Evolutionary conservation across 495 filamentous ascomycete genomes (phyloP).

Genomic region (Hyaloscypha bicolor): DNA sequence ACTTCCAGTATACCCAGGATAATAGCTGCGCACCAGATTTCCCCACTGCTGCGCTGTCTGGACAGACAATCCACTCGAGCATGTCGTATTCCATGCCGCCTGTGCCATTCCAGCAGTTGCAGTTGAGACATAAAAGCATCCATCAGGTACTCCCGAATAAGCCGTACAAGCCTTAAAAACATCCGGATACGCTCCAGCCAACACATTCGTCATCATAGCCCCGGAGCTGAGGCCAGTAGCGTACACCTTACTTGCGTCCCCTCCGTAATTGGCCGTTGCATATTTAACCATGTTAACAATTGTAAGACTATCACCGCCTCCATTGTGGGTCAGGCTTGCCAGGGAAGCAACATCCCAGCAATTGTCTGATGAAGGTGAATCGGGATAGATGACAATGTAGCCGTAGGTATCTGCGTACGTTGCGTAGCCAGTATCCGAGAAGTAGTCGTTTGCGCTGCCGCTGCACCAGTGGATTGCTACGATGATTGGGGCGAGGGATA

Average conservation of each 20-base stretch:
- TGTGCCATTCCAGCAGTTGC: conserved; percentile 46
- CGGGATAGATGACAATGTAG: conserved; percentile 60
- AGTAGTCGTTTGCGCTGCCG: conserved; percentile 55
- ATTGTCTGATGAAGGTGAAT: conserved; percentile 43
- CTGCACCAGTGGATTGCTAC: conserved; percentile 60
- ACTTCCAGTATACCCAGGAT: conserved; percentile 49
- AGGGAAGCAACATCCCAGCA: conserved; percentile 66
- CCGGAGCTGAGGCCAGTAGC: conserved; percentile 51
- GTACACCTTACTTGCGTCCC: conserved; percentile 46
- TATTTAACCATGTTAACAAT: conserved; percentile 62
- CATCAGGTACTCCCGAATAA: conserved; percentile 62
- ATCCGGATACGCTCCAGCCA: conserved; percentile 43
- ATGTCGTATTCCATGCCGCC: conserved; percentile 48
- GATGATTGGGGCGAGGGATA: conserved; percentile 52
- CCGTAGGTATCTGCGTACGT: conserved; percentile 53
- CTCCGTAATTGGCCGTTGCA: conserved; percentile 46
- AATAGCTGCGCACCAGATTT: conserved; percentile 47
- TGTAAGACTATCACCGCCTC: conserved; percentile 58
- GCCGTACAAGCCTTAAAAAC: conserved; percentile 47
- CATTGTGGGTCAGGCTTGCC: conserved; percentile 54
- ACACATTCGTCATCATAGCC: conserved; percentile 52
- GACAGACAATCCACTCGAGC: conserved; percentile 43
- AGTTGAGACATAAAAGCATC: conserved; percentile 51
- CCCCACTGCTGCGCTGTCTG: conserved; percentile 52
- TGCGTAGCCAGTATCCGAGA: conserved; percentile 43